A percentile compares a stretch with the other conserved stretches of the same genome.
Conservation (phyloP, 345 rosid genomes). For the Punica granatum region DNA sequence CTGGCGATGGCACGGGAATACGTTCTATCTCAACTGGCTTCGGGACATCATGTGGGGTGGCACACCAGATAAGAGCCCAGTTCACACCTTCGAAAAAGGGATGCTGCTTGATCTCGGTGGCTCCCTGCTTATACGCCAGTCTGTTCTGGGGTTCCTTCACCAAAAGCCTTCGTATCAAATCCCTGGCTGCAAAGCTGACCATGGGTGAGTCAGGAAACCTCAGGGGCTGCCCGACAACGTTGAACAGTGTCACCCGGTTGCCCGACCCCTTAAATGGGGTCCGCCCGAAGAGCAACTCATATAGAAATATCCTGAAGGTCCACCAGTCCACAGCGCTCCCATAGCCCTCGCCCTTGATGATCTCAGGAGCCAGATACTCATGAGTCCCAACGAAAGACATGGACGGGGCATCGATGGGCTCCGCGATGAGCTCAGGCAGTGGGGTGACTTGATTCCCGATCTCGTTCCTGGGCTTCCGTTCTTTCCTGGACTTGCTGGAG, state of each 20-base stretch:
- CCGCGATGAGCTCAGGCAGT: slow-evolving; percentile 83
- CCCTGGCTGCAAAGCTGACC: slow-evolving; percentile 82
- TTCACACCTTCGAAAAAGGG: slow-evolving; percentile 90
- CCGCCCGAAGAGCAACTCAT: slow-evolving; percentile 79
- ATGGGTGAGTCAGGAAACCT: slow-evolving; percentile 72
- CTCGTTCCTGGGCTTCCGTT: slow-evolving; percentile 59
- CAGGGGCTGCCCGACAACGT: slow-evolving; percentile 89
- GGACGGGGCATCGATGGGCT: slow-evolving; percentile 86
- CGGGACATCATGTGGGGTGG: slow-evolving; percentile 86
- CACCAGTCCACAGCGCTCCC: slow-evolving; percentile 99
- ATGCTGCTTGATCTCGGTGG: slow-evolving; percentile 91
- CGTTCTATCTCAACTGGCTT: slow-evolving; percentile 63
- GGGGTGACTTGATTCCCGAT: slow-evolving; percentile 72
- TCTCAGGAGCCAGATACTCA: slow-evolving; percentile 86
- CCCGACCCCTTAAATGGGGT: slow-evolving; percentile 94
- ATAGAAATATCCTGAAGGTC: slow-evolving; percentile 85
- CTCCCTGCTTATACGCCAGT: slow-evolving; percentile 78
- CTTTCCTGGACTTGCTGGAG: slow-evolving; percentile 78
- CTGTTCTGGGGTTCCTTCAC: slow-evolving; percentile 87
- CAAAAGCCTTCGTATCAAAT: slow-evolving; percentile 67
- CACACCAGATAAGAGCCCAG: slow-evolving; percentile 87
- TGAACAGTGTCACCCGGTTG: slow-evolving; percentile 74
- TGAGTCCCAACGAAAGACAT: slow-evolving; percentile 97
- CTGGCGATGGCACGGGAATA: slow-evolving; percentile 29
- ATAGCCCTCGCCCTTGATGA: slow-evolving; percentile 91